These are phyloP conservation scores for Thielaviopsis euricoi DNA, from an alignment of 2,329 filamentous ascomycete genomes.

Conservation along the genomic window DNA sequence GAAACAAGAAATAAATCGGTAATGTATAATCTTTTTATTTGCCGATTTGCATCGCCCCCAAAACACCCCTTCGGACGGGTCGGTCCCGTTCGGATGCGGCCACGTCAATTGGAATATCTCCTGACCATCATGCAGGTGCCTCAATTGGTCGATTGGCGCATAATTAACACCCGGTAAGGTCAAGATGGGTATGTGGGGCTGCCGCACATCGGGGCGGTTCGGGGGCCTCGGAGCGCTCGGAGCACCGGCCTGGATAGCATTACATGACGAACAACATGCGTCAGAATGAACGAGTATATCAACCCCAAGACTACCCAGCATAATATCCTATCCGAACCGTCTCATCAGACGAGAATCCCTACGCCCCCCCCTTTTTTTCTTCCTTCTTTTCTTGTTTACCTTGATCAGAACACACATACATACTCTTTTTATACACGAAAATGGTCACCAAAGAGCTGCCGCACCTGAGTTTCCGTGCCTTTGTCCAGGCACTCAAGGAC, in stretches of 20 bases:
- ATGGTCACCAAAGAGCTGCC: conserved; percentile 5
- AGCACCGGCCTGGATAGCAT: neutral
- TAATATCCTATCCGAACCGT: neutral
- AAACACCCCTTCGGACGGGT: too few species aligned
- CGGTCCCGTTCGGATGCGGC: too few species aligned
- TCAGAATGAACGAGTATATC: neutral
- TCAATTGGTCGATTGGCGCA: neutral
- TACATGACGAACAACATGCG: too few species aligned
- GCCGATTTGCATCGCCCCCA: too few species aligned
- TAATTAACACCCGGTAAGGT: too few species aligned
- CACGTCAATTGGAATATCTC: neutral
- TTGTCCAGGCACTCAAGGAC: conserved; percentile 25
- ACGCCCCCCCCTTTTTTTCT: too few species aligned
- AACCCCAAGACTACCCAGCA: neutral
- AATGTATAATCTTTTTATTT: too few species aligned
- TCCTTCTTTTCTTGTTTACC: neutral
- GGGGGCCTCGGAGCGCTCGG: neutral
- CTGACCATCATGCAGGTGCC: neutral
- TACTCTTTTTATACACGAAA: conserved; percentile 3
- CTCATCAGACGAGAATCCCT: too few species aligned
- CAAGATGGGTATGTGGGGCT: too few species aligned
- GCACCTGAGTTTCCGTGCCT: conserved; percentile 27
- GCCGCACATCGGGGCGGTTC: neutral
- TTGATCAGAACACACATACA: neutral
- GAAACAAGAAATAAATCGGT: too few species aligned